Conservation (phyloP, 2,329 filamentous ascomycete genomes). For the Botrytis deweyae region DNA sequence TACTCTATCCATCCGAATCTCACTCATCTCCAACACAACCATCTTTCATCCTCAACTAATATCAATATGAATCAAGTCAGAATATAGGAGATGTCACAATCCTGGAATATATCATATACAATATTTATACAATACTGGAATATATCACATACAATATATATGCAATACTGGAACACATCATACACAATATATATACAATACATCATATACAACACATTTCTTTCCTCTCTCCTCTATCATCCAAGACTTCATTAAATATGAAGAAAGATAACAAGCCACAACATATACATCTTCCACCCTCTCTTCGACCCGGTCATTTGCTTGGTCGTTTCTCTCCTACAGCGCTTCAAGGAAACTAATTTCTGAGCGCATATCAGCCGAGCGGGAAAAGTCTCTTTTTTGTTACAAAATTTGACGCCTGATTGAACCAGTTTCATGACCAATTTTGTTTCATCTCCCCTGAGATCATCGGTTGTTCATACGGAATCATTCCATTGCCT, state of each 20-base stretch:
- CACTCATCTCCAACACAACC: neutral
- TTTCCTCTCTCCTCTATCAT: neutral
- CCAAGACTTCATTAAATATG: neutral
- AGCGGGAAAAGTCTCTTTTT: neutral
- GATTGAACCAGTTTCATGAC: too few relatives aligned
- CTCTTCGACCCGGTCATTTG: neutral
- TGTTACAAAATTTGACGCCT: neutral
- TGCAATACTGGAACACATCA: neutral
- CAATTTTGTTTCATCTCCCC: neutral
- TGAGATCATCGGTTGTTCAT: neutral
- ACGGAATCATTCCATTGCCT: neutral
- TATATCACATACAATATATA: neutral
- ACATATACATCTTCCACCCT: neutral
- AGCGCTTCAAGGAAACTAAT: neutral
- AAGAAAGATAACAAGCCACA: neutral
- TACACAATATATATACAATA: neutral
- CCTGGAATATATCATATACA: neutral
- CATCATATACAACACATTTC: neutral
- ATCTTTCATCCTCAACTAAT: neutral
- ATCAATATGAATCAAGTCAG: neutral
- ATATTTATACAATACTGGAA: too few relatives aligned
- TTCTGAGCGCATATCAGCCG: constrained; percentile 10
- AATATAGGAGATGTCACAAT: neutral
- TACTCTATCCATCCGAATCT: neutral
- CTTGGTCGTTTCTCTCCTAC: neutral